Base-by-base conservation (phyloP, 257 asterid genomes). In the Nicotiana undulata region DNA sequence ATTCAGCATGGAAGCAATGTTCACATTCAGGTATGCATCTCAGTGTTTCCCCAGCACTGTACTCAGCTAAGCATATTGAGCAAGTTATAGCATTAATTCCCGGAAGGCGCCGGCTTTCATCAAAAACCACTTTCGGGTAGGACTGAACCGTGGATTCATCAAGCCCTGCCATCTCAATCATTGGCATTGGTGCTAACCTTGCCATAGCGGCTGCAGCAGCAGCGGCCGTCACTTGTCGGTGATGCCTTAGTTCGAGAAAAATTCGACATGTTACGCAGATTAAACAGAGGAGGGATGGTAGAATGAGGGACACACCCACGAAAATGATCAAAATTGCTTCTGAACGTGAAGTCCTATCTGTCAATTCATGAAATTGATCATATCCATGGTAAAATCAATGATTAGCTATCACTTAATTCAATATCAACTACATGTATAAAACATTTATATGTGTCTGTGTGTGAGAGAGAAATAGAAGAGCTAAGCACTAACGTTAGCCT, bases 1-100 rank as follows among this genome's bases (percentile, higher is more conserved):
- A 86, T 20, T 85, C 84, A n/a, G 40, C 83, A 67, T 88, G 92
- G 83, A 83, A 89, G 68, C 81, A 86, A 65, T 86, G 91, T 22
- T 76, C 84, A 40, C 92, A 89, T 31, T 76, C 82, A 17, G 87
- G 88, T 80, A 87, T 83, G 65, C 82, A 37, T 65, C 87, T 85
- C 7, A 89, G 46, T 24, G 81, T 85, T 34, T 89, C 90, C 46
- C 82, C 74, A 9, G 85, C 79, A 12, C 16, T 64, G 58, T 86
- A 89, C 12, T 89, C 88, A 67, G 66, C 82, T 16, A 86, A 80
- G 80, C 92, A 87, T 77, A 89, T 86, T 3, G 89, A 20, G 79
- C 91, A 89, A 13, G 83, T 75, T 20, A 17, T 40, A 75, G 61
- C 86, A 20, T 75, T 79, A 0, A 79, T 84, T 52, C 83, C 82